These are phyloP conservation scores for Fragaria vesca DNA, from an alignment of 306 rosid genomes.

Conservation along the genomic window DNA sequence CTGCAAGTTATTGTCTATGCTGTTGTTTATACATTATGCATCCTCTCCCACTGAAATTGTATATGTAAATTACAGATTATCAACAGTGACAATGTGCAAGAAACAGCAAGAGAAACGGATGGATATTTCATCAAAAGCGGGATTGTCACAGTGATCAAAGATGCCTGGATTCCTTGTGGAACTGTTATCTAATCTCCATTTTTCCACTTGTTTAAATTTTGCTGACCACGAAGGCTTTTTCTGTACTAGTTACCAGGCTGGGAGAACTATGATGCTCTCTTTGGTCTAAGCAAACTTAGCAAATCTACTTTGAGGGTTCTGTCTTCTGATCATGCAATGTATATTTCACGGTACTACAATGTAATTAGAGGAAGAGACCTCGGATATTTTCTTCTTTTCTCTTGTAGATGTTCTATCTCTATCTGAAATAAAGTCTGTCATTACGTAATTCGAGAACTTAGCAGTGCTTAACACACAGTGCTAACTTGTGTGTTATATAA, in stretches of 20 bases:
- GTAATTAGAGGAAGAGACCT: constrained; percentile 51
- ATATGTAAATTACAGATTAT: constrained; percentile 53
- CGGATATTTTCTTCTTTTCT: constrained; percentile 12
- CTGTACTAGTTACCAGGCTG: constrained; percentile 6
- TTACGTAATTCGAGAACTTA: neutral
- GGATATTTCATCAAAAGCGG: constrained; percentile 98
- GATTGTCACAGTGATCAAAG: constrained; percentile 90
- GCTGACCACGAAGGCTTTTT: constrained; percentile 7
- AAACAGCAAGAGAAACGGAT: constrained; percentile 97
- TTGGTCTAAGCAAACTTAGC: constrained; percentile 1
- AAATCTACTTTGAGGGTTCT: constrained; percentile 22
- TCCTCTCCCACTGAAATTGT: neutral
- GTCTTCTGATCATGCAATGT: constrained; percentile 30
- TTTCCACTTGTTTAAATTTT: neutral
- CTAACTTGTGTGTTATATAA: neutral
- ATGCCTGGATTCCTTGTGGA: constrained; percentile 91
- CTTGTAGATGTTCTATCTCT: constrained; percentile 37
- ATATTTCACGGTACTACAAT: constrained; percentile 32
- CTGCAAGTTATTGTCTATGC: neutral
- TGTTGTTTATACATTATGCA: neutral
- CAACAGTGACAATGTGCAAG: constrained; percentile 78
- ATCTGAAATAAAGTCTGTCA: constrained; percentile 33
- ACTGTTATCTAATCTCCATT: constrained; percentile 48
- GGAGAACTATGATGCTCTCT: constrained; percentile 1
- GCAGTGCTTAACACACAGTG: neutral